Evolutionary conservation across 1,139 yeast species (phyloP).

Genomic region (Scheffersomyces insectosa): DNA sequence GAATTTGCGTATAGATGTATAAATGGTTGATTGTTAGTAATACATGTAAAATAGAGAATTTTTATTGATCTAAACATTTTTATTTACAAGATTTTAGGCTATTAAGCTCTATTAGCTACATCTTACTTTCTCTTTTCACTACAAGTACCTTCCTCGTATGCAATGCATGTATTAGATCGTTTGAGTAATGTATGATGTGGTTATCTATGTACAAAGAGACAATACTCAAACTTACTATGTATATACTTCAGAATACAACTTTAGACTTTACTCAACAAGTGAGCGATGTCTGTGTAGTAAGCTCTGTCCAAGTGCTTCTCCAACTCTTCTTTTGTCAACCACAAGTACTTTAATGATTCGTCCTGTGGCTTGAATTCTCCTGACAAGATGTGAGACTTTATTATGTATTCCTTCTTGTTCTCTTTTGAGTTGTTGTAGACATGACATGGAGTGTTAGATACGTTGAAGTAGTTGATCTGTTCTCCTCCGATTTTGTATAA

Average conservation of each 20-base stretch:
- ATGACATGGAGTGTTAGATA: constrained; percentile 85
- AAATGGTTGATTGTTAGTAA: too few species aligned
- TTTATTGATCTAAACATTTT: too few species aligned
- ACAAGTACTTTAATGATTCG: constrained; percentile 49
- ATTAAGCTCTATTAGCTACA: too few species aligned
- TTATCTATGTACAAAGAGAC: constrained; percentile 1
- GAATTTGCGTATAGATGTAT: not conserved
- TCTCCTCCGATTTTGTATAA: constrained; percentile 72
- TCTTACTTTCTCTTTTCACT: not conserved
- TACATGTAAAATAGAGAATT: not conserved
- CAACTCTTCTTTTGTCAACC: constrained; percentile 87
- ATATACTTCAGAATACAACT: not conserved
- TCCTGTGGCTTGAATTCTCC: constrained; percentile 68
- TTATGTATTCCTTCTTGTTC: constrained; percentile 58
- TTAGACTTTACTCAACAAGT: constrained; percentile 51
- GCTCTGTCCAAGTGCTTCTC: constrained; percentile 50
- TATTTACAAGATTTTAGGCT: too few species aligned
- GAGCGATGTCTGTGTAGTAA: constrained; percentile 57
- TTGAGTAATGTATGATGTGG: not conserved
- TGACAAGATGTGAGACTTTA: constrained; percentile 88
- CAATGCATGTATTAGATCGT: not conserved
- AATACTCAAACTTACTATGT: too few species aligned
- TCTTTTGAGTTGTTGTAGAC: constrained; percentile 41
- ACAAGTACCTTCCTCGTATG: not conserved
- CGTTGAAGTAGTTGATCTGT: constrained; percentile 81